Conservation (phyloP, 148 eudicot genomes). For the Heliamphora exappendiculata region DNA sequence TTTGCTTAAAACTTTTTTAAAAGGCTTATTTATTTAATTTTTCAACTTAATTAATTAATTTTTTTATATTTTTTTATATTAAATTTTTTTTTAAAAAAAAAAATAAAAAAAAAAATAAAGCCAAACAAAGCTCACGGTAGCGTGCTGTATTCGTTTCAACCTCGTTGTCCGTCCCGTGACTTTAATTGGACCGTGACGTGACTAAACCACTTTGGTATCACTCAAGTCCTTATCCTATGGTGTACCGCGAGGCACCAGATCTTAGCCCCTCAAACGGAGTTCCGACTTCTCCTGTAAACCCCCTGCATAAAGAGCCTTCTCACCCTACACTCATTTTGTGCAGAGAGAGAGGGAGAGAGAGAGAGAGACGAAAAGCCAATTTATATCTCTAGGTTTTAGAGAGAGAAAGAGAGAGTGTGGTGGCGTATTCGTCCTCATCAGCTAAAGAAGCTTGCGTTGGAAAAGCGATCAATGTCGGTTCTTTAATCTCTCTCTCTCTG, state of each 20-base stretch:
- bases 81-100: too few relatives aligned
- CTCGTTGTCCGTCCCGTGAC: neutral
- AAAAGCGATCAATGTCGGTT: slow-evolving; percentile 28
- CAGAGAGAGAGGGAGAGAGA: slow-evolving; percentile 6
- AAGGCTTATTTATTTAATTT: neutral
- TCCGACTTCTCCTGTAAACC: neutral
- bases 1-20: too few relatives aligned
- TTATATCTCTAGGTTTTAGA: too few relatives aligned
- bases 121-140: too few relatives aligned
- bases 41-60: too few relatives aligned
- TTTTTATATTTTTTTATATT: too few relatives aligned
- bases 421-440: neutral
- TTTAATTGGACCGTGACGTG: slow-evolving; percentile 4
- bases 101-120: too few relatives aligned
- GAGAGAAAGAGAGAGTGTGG: slow-evolving; percentile 5
- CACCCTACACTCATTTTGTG: neutral
- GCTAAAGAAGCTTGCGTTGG: slow-evolving; percentile 5
- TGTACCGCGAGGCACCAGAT: neutral
- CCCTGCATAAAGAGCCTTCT: slow-evolving; percentile 16
- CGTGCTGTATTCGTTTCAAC: neutral
- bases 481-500: slow-evolving; percentile 16
- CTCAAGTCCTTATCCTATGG: neutral
- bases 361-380: slow-evolving; percentile 1
- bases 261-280: neutral
- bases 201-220: neutral